Evolutionary conservation across 148 eudicot species (phyloP), one percentile per base, ranked within the genome.

Genomic region (Rhododendron henanense): DNA sequence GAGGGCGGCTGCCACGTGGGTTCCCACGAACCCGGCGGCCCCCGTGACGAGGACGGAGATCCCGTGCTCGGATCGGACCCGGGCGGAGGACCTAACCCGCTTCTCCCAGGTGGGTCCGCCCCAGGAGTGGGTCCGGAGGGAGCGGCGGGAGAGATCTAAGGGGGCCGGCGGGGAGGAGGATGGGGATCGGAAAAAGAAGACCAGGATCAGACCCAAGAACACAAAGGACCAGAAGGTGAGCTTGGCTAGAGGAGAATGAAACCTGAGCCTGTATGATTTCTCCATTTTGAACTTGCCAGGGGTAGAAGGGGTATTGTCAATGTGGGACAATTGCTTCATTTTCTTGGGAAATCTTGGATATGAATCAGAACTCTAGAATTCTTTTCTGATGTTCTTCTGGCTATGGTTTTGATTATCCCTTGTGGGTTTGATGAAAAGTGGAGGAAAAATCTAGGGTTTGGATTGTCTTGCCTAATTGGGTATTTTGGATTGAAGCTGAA

Each of bases 31-130:
- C 6, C 98, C 98, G 23, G 94, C 94, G 0, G 98, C 95, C 0
- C 98, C 98, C 4, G 98, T 96, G 41, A 96, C 98, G 45, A 96
- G 83, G 1, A 96, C 98, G 2, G 96, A 90, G 23, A 94, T 81
- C 69, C 98, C 98, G 53, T 92, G 88, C 3, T 78, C 83, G 18
- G 96, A 94, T 23, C 93, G 90, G 53, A 90, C 87, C 9, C 85
- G 79, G 45, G 94, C 94, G 0, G 96, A 94, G 85, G 88, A 89
- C n/a, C 90, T 82, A 35, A 96, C 94, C 86, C 92, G 91, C 59
- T 93, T 93, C 83, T 94, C 98, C 93, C 95, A 96, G 0, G 85
- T 88, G 1, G 98, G 91, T 16, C 94, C 94, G 5, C 92, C 94
- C 93, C 94, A 93, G 0, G 95, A 88, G 84, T 90, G 87, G 55